A percentile compares a stretch with the other conserved stretches of the same genome.
Evolutionary conservation across 306 rosid species (phyloP).

Genomic region (Begonia loranthoides): DNA sequence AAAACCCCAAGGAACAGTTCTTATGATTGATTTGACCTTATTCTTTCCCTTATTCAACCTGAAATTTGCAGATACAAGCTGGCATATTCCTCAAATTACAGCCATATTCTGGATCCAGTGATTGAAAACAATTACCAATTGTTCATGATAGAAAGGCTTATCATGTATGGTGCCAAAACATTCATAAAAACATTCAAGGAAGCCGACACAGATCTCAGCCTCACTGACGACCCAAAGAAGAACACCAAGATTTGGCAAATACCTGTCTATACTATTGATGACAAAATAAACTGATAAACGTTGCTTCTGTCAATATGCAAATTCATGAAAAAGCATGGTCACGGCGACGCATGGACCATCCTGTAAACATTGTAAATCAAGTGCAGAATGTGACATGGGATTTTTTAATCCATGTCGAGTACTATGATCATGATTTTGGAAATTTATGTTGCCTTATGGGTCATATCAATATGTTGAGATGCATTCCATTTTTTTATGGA

Average conservation of each 20-base stretch:
- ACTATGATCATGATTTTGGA: no score
- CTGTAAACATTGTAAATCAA: no score
- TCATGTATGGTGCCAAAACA: conserved; percentile 67
- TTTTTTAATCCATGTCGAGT: no score
- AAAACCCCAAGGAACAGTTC: no score
- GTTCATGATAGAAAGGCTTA: conserved; percentile 86
- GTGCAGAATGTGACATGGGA: no score
- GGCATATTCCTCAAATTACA: conserved; percentile 70
- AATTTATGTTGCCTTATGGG: no score
- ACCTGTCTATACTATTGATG: conserved; percentile 59
- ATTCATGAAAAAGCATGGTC: no score
- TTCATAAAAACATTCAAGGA: conserved; percentile 78
- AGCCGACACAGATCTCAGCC: conserved; percentile 55
- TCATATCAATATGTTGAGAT: no score
- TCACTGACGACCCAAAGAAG: conserved; percentile 89
- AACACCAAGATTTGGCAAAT: conserved; percentile 78
- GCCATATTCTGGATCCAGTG: conserved; percentile 52
- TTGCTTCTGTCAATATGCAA: no score
- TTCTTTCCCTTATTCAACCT: background rate
- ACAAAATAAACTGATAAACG: conserved; percentile 29
- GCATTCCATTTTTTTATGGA: no score
- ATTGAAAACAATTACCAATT: conserved; percentile 67
- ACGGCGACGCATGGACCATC: no score
- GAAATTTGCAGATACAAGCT: conserved; percentile 47
- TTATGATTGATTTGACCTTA: no score